Conservation (phyloP, 2,329 filamentous ascomycete species). For the Pyrenophora graminea region DNA sequence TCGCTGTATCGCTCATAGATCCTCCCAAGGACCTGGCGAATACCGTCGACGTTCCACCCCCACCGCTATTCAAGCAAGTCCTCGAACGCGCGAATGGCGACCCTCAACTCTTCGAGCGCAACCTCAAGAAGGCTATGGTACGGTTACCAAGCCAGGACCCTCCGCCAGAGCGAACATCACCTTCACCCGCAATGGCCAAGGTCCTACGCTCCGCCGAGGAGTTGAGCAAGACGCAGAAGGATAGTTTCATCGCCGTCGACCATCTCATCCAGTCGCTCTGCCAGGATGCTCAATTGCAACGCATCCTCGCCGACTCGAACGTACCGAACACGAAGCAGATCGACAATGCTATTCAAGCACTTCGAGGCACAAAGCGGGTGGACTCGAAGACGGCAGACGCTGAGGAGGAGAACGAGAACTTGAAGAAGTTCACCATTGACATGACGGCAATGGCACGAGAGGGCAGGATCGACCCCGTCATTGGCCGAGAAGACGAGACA, state of each 20-base stretch:
- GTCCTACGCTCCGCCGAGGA: constrained; percentile 84
- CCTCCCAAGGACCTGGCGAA: constrained; percentile 75
- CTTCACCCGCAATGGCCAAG: constrained; percentile 80
- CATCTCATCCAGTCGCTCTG: constrained; percentile 86
- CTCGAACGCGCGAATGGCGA: constrained; percentile 93
- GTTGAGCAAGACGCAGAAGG: constrained; percentile 95
- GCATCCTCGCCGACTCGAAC: constrained; percentile 79
- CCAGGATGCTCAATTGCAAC: constrained; percentile 77
- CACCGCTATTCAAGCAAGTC: constrained; percentile 91
- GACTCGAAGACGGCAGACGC: constrained; percentile 95
- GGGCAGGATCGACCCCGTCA: constrained; percentile 97
- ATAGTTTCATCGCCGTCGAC: constrained; percentile 91
- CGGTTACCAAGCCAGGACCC: constrained; percentile 93
- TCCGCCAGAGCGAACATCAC: constrained; percentile 83
- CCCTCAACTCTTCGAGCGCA: constrained; percentile 81
- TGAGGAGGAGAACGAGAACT: constrained; percentile 89
- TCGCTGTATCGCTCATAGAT: constrained; percentile 81
- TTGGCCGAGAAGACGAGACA: constrained; percentile 95
- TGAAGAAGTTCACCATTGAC: constrained; percentile 98
- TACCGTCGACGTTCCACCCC: constrained; percentile 60
- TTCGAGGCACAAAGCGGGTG: constrained; percentile 88
- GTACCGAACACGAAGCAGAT: constrained; percentile 89
- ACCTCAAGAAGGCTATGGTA: constrained; percentile 89
- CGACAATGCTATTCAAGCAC: constrained; percentile 86
- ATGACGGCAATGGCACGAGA: constrained; percentile 96